Conservation (phyloP, 2,329 filamentous ascomycete species). For the Trichoderma asperellum region DNA sequence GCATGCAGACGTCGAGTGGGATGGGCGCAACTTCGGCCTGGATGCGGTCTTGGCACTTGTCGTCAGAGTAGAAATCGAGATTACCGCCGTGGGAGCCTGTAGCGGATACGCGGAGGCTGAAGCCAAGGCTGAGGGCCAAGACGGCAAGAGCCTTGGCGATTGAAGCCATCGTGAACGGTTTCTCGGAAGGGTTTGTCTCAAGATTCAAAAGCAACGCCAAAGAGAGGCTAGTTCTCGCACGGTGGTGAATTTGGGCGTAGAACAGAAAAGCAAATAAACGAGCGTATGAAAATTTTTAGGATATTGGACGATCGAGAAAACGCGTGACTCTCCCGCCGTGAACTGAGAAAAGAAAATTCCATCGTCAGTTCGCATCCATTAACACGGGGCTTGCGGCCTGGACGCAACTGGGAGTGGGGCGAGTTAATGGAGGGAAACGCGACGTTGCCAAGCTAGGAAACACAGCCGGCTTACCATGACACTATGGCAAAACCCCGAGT, state of each 20-base stretch:
- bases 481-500: neutral
- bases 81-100: conserved; percentile 11
- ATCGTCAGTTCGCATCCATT: neutral
- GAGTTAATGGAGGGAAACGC: neutral
- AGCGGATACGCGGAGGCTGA: conserved; percentile 3
- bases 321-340: neutral
- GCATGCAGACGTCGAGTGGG: conserved; percentile 20
- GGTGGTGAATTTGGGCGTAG: neutral
- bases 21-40: conserved; percentile 8
- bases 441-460: neutral
- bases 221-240: neutral
- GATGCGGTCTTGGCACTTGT: conserved; percentile 18
- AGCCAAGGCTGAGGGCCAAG: conserved; percentile 7
- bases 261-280: neutral
- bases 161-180: neutral
- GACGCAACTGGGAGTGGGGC: neutral
- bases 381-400: neutral
- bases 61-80: conserved; percentile 22
- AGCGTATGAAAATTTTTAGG: neutral
- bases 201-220: neutral
- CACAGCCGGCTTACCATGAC: neutral
- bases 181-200: neutral
- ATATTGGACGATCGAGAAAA: neutral
- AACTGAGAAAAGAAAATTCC: neutral
- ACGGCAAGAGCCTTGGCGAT: conserved; percentile 13